A percentile compares a stretch with the other conserved stretches of the same genome.
Evolutionary conservation across 106 monocot genomes (phyloP).

Genomic region (Dendrobium huoshanense): DNA sequence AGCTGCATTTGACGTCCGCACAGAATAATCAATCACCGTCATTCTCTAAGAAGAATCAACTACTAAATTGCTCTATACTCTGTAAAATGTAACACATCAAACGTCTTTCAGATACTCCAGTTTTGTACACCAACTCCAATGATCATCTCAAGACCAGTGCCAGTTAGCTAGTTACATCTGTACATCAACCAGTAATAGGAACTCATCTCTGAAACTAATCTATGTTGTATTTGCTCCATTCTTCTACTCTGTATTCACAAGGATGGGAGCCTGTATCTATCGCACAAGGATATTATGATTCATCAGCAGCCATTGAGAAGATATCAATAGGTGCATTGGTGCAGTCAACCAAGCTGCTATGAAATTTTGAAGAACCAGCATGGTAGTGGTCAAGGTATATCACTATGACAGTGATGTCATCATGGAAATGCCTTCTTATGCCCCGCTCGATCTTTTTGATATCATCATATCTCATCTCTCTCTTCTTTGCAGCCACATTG

Average conservation of each 20-base stretch:
- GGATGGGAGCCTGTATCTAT: not conserved
- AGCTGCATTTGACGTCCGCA: too few species aligned
- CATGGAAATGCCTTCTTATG: conserved; percentile 22
- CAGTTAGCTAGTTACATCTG: not conserved
- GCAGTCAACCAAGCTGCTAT: conserved; percentile 1
- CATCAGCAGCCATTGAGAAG: conserved; percentile 10
- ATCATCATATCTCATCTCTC: conserved; percentile 25
- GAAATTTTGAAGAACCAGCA: not conserved
- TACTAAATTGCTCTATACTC: not conserved
- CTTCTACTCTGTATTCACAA: not conserved
- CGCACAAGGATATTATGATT: not conserved
- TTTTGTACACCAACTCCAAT: not conserved
- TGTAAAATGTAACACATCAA: not conserved
- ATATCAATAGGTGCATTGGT: conserved; percentile 19
- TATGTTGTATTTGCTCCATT: conserved; percentile 1
- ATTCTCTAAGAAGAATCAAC: not conserved
- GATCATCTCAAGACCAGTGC: not conserved
- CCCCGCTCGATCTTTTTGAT: conserved; percentile 22
- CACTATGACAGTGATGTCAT: conserved; percentile 21
- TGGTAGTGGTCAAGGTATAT: conserved; percentile 20
- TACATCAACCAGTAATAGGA: not conserved
- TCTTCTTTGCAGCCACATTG: conserved; percentile 25
- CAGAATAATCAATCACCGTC: too few species aligned
- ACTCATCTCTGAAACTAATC: not conserved
- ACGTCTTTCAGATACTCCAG: not conserved